phyloP scores from a whole-genome alignment of 2,329 filamentous ascomycete species.

The Diatrype stigma region DNA sequence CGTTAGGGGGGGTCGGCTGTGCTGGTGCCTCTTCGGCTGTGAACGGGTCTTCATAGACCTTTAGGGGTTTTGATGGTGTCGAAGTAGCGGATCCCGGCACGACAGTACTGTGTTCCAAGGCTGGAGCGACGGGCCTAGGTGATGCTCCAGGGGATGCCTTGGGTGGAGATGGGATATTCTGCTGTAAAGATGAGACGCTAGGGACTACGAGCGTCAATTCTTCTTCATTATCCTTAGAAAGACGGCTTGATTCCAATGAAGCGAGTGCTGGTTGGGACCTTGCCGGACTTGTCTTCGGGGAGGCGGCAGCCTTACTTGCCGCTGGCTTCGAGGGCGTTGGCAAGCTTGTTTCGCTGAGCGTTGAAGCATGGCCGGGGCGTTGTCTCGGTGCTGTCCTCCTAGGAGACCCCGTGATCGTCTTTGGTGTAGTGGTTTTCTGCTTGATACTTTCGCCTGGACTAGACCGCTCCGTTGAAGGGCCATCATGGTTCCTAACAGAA shows the following conservation, averaged over 20 bases:
- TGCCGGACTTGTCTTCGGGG: conserved; percentile 39
- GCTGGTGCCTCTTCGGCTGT: conserved; percentile 43
- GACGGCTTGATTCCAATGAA: conserved; percentile 33
- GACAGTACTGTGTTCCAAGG: conserved; percentile 13
- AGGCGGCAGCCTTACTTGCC: conserved; percentile 30
- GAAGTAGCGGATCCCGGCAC: conserved; percentile 11
- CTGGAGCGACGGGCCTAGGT: conserved; percentile 30
- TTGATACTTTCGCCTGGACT: conserved; percentile 44
- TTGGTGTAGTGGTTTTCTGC: conserved; percentile 46
- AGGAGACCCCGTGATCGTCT: conserved; percentile 49
- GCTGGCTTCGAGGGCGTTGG: conserved; percentile 38
- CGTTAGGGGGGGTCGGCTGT: conserved; percentile 41
- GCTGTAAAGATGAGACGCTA: conserved; percentile 34
- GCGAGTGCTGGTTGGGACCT: conserved; percentile 30
- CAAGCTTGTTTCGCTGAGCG: conserved; percentile 48
- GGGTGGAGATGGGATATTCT: conserved; percentile 10
- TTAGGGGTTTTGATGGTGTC: conserved; percentile 36
- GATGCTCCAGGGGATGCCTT: conserved; percentile 13
- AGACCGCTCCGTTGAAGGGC: conserved; percentile 33
- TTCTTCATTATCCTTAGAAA: conserved; percentile 47
- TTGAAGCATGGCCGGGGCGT: conserved; percentile 44
- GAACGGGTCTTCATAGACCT: conserved; percentile 62
- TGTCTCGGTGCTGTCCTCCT: conserved; percentile 44
- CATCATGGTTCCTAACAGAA: conserved; percentile 53
- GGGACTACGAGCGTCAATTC: conserved; percentile 52